These are phyloP conservation scores for Acidomyces sp. DNA, from an alignment of 495 filamentous ascomycete genomes.

Conservation along the genomic window DNA sequence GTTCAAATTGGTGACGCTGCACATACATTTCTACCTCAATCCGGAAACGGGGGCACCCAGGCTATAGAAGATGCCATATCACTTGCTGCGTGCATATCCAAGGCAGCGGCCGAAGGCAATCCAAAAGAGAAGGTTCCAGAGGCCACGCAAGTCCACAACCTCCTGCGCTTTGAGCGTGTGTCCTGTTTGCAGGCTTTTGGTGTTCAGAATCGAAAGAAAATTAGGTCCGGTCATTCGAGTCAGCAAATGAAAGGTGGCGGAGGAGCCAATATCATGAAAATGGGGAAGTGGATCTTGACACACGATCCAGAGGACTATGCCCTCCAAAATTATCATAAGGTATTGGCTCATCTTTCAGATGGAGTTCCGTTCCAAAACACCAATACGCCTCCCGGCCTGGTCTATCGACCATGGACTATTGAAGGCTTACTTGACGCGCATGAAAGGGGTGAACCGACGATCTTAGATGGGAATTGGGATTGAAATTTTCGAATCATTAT, in stretches of 20 bases:
- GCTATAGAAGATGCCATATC: constrained; percentile 31
- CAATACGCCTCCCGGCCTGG: constrained; percentile 14
- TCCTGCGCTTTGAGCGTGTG: constrained; percentile 14
- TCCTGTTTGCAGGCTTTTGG: constrained; percentile 18
- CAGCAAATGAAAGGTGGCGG: too few relatives aligned
- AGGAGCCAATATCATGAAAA: too few relatives aligned
- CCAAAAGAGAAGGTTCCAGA: constrained; percentile 13
- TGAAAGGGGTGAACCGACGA: constrained; percentile 2
- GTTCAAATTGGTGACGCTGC: constrained; percentile 29
- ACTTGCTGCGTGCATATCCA: constrained; percentile 25
- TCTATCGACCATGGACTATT: constrained; percentile 22
- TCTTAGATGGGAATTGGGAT: constrained; percentile 6
- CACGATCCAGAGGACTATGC: constrained; percentile 51
- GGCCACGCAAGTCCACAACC: constrained; percentile 12
- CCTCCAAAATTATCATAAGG: constrained; percentile 38
- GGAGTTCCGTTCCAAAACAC: constrained; percentile 16
- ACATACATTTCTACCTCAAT: constrained; percentile 26
- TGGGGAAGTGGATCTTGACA: constrained; percentile 41
- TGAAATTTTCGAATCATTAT: too few relatives aligned
- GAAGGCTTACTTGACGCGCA: constrained; percentile 12
- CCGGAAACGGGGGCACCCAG: constrained; percentile 28
- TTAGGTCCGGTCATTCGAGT: too few relatives aligned
- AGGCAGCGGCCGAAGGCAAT: constrained; percentile 24
- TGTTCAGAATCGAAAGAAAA: too few relatives aligned
- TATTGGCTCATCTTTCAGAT: constrained; percentile 15